Conservation (phyloP, 257 asterid species). For the Nicotiana benthamiana region DNA sequence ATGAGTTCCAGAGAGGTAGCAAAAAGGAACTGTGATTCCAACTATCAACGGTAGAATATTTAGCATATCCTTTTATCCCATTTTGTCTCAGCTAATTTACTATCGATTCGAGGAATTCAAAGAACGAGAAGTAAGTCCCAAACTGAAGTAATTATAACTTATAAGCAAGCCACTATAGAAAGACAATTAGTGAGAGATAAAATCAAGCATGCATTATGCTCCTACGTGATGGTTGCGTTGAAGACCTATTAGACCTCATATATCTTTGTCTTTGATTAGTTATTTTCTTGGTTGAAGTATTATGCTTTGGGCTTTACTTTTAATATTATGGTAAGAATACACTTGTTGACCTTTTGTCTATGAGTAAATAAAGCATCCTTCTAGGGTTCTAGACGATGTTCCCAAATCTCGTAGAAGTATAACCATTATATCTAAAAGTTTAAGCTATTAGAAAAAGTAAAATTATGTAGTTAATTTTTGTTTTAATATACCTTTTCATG, state of each 20-base stretch:
- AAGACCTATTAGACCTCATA: too few relatives aligned
- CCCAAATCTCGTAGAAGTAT: too few relatives aligned
- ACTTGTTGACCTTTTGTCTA: background rate
- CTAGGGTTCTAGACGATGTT: too few relatives aligned
- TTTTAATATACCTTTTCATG: too few relatives aligned
- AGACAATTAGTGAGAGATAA: background rate
- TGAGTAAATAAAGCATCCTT: background rate
- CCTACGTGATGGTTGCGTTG: background rate
- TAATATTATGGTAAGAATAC: background rate
- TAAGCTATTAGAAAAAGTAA: too few relatives aligned
- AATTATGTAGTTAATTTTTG: too few relatives aligned
- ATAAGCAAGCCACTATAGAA: background rate
- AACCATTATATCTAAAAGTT: too few relatives aligned
- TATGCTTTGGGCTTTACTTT: background rate
- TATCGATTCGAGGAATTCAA: background rate
- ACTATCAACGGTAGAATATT: too few relatives aligned
- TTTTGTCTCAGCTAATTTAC: background rate
- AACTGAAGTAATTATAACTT: background rate
- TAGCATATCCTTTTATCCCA: too few relatives aligned
- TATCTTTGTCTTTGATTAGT: too few relatives aligned
- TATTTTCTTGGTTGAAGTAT: background rate
- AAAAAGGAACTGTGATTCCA: too few relatives aligned
- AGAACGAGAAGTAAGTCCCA: background rate
- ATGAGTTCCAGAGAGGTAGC: too few relatives aligned
- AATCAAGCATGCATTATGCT: background rate